Evolutionary conservation across 2,329 filamentous ascomycete species (phyloP).

Genomic region (Paecilomyces fulvus): DNA sequence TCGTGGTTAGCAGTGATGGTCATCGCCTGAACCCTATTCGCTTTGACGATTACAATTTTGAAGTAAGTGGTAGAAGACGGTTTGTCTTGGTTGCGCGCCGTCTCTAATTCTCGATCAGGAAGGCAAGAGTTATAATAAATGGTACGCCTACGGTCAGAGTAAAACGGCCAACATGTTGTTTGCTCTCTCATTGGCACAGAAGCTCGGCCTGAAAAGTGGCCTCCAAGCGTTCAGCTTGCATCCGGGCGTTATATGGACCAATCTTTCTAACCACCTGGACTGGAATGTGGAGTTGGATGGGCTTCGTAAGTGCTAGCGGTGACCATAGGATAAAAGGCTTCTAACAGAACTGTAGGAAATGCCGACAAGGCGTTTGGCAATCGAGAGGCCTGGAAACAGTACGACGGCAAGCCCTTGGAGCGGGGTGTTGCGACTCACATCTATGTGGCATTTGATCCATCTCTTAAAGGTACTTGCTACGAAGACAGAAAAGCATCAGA

Average conservation of each 20-base stretch:
- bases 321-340: not conserved
- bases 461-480: not conserved
- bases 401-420: not conserved
- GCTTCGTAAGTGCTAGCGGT: not conserved
- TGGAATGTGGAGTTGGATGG: not conserved
- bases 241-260: conserved; percentile 3
- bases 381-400: not conserved
- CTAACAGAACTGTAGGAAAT: not conserved
- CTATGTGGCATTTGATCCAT: conserved; percentile 3
- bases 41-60: conserved; percentile 39
- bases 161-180: conserved; percentile 7
- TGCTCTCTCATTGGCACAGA: conserved; percentile 4
- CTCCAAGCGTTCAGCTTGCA: conserved; percentile 4
- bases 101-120: not conserved
- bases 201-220: conserved; percentile 4
- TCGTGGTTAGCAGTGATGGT: conserved; percentile 40
- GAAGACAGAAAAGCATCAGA: not conserved
- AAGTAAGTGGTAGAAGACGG: conserved; percentile 14
- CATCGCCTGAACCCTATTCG: conserved; percentile 35
- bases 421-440: conserved; percentile 1
- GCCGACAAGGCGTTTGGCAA: not conserved
- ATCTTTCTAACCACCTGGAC: not conserved
- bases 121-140: conserved; percentile 3
- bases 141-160: conserved; percentile 6
- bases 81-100: not conserved